Evolutionary conservation across 805 yeast species (phyloP), one percentile per base, ranked within the genome.

Genomic region (Torulaspora maleeae): DNA sequence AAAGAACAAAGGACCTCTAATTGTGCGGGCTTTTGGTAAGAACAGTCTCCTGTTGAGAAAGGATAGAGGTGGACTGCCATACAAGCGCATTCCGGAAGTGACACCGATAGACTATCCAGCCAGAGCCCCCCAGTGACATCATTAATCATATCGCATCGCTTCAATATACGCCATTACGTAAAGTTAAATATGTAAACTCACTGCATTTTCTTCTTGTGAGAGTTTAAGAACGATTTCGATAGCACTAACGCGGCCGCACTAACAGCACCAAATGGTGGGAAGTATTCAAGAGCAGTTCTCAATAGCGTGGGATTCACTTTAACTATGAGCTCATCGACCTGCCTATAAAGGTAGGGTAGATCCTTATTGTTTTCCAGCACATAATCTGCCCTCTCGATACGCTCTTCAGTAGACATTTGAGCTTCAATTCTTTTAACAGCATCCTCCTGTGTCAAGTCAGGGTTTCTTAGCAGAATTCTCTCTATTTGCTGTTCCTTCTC

Each of bases 361-460:
- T 72, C 60, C 10, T 69, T 65, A 47, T 78, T 73, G 56, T 93
- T 95, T 20, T 81, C 78, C 12, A 95, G 64, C 2, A 86, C 78
- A 30, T 72, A 65, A 54, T 88, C 95, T 1, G 95, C 80, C 41
- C 73, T 69, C 16, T 58, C 57, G 16, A 75, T 72, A 52, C 87
- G 80, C 36, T 73, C 79, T 10, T 71, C 75, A 39, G 76, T 74
- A 2, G 82, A 60, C 84, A 89, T 80, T 62, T 93, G 99, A 40
- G 87, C 77, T 6, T 70, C 71, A 24, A 93, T 85, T 45, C 98
- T 72, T 47, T 82, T 76, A 7, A 69, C 58, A 1, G 91, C 91
- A 46, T 90, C 96, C 12, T 78, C 79, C 27, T 56, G 61, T 2
- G 79, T 60, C 51, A 91, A 64, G 24, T 80, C 82, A 0, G 83